Evolutionary conservation across 2,329 filamentous ascomycete genomes (phyloP), one percentile per base, ranked within the genome.

Genomic region (Cryphonectria naterciae): DNA sequence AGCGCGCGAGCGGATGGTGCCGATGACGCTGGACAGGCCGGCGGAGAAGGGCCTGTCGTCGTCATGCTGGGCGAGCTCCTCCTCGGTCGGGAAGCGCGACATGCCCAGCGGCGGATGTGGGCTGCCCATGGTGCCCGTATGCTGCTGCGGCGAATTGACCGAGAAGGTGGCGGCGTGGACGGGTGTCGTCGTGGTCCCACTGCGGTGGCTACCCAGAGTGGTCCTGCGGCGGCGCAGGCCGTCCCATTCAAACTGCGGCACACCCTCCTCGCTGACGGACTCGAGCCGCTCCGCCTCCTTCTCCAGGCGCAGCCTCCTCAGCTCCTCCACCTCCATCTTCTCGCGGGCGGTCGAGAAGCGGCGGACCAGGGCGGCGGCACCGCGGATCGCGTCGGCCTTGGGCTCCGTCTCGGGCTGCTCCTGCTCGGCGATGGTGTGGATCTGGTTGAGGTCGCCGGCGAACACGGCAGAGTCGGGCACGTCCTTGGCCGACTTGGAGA

Each of bases 401-500:
- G 96, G 96, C 77, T 99, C 96, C 19, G 92, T 92, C 80, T 99
- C 96, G n/a, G 95, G 92, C 79, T 98, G 94, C 79, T 97, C 94
- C 78, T 97, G 94, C 77, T 98, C 93, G 63, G 93, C 95, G 73
- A 98, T 96, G 41, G 95, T 97, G 43, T 96, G 93, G 68, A 98
- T 93, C 84, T 99, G 95, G 77, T 98, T 93, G 67, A 99, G 87
- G 77, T 98, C 94, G 61, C 95, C 96, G 69, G 91, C 90, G 84
- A 99, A 97, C 54, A 99, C 91, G 43, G 95, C 94, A 0, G 94
- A 87, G 79, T 98, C 96, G 8, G 96, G 96, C 0, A 99, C 95
- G 77, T 99, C 95, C 79, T 98, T 99, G 76, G 96, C 93, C 0
- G 95, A 98, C 80, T 98, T 98, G 67, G 96, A 98, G n/a, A 99